Evolutionary conservation across 1,284 basidiomycete species (phyloP), one percentile per base, ranked within the genome.

Genomic region (Coriolopsis trogii): DNA sequence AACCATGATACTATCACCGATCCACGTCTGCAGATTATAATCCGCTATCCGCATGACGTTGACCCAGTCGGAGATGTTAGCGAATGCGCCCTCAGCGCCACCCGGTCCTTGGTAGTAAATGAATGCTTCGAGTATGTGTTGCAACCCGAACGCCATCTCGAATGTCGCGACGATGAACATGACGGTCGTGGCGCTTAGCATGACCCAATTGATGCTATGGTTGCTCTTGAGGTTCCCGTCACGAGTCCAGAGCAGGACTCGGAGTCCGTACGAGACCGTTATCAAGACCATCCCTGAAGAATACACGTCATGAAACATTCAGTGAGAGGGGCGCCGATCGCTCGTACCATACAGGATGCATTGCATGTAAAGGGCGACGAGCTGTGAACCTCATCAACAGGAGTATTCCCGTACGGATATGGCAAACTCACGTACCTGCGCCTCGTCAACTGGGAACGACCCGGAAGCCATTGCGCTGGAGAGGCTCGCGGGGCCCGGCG

Each of bases 1-100:
- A 51, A 67, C 66, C 49, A 68, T 47, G 12, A 63, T 56, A 1
- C 53, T 61, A 44, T 68, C 67, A 6, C 60, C 63, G 9, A 67
- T 48, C 31, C 53, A 28, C 6, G 63, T 60, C 36, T 61, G 62
- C 8, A 58, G 9, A 39, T 56, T 46, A 38, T 61, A 56, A 31
- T 38, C 33, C 3, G 38, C 42, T 3, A 44, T 49, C 33, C 16
- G 58, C 49, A 56, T 50, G n/a, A 67, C 53, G 43, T 65, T 67
- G 24, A 66, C 49, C 66, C 63, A 66, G 26, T 61, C 48, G 3
- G 58, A 61, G 7, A 69, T 63, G 41, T 64, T 44, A 4, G 53
- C 13, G 29, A 66, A 62, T 40, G 53, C 57, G 20, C 28, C 48
- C 4, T 42, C 39, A 4, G 66, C 57, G 10, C 64, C 66, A 10